Percentiles rank a stretch among this genome's conserved stretches.
phyloP scores from a whole-genome alignment of 2,329 filamentous ascomycete species.

The Apiospora kogelbergensis region DNA sequence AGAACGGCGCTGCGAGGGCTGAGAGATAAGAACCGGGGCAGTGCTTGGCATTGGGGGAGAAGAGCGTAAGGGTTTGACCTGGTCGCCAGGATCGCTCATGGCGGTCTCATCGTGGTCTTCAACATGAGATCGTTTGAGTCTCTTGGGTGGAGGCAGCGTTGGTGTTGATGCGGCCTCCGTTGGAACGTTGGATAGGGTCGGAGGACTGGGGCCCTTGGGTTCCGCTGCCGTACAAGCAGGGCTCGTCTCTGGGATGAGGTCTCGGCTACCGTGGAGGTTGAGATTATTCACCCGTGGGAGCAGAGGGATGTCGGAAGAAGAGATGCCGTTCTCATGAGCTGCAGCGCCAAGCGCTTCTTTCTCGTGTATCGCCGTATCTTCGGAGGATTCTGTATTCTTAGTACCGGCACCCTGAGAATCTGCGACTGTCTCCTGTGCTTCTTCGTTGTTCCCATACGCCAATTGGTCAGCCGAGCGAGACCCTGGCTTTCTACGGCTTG shows the following conservation, averaged over 20 bases:
- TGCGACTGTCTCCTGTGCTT: background rate
- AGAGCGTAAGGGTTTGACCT: background rate
- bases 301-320: background rate
- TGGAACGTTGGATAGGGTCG: background rate
- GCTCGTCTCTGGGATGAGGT: conserved; percentile 1
- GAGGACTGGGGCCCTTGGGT: background rate
- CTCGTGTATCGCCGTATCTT: background rate
- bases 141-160: background rate
- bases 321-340: background rate
- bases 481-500: background rate
- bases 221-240: conserved; percentile 9
- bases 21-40: conserved; percentile 13
- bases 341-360: background rate
- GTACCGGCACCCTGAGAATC: conserved; percentile 6
- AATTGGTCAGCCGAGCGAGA: background rate
- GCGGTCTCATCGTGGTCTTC: background rate
- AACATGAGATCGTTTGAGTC: background rate
- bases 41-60: conserved; percentile 7
- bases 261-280: background rate
- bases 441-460: background rate
- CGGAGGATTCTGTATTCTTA: background rate
- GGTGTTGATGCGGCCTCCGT: background rate
- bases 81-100: background rate
- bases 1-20: background rate
- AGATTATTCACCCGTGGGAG: background rate